Conservation (phyloP, 345 rosid genomes). For the Turnera subulata region DNA sequence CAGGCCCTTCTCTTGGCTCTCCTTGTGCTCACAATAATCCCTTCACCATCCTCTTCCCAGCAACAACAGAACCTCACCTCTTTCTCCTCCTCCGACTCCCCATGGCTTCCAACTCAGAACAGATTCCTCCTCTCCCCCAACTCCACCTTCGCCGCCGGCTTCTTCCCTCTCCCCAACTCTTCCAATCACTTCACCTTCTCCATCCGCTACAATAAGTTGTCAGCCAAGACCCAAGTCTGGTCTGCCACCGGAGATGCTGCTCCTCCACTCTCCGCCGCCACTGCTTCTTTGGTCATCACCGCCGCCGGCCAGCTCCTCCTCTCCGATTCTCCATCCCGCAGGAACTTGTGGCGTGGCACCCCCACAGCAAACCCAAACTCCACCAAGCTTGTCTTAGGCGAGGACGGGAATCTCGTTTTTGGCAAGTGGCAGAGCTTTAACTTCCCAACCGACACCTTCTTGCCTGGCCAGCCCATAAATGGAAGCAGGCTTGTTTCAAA, state of each 20-base stretch:
- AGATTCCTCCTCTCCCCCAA: slow-evolving; percentile 40
- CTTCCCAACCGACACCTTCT: slow-evolving; percentile 40
- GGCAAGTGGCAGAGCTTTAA: slow-evolving; percentile 41
- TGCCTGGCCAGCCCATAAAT: slow-evolving; percentile 39
- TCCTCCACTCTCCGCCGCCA: background rate
- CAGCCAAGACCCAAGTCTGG: slow-evolving; percentile 36
- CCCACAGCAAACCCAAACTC: slow-evolving; percentile 22
- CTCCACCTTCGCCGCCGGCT: slow-evolving; percentile 56
- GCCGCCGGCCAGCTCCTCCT: slow-evolving; percentile 29
- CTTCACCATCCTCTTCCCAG: slow-evolving; percentile 18
- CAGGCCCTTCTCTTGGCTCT: slow-evolving; percentile 7
- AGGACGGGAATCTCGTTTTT: slow-evolving; percentile 41
- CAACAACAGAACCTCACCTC: slow-evolving; percentile 26
- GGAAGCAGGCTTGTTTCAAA: slow-evolving; percentile 20
- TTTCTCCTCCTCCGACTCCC: slow-evolving; percentile 34
- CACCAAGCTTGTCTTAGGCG: slow-evolving; percentile 22
- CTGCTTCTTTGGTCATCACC: slow-evolving; percentile 26
- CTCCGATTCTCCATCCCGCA: slow-evolving; percentile 18
- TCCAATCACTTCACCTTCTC: slow-evolving; percentile 38
- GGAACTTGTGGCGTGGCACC: slow-evolving; percentile 23
- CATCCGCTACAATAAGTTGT: slow-evolving; percentile 39
- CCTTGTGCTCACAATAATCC: slow-evolving; percentile 14
- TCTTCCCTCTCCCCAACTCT: slow-evolving; percentile 17
- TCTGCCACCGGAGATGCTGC: slow-evolving; percentile 20
- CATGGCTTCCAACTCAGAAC: slow-evolving; percentile 44